phyloP scores from a whole-genome alignment of 2,329 filamentous ascomycete species.

The Biscogniauxia marginata region DNA sequence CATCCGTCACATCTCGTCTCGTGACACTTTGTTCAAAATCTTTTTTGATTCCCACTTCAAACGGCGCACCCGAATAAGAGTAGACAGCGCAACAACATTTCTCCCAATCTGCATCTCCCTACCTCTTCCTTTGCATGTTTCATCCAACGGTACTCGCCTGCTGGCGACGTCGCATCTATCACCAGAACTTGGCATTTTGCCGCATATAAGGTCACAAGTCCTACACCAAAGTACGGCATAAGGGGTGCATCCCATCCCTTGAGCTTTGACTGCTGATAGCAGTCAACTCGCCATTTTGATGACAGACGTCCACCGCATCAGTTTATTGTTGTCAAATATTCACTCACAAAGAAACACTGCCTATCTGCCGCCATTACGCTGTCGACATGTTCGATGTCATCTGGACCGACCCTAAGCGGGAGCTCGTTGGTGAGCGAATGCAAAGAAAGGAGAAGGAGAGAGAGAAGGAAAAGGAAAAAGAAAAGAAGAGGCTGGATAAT shows the following conservation, averaged over 20 bases:
- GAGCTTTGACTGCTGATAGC: slow-evolving; percentile 12
- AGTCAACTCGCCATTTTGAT: slow-evolving; percentile 6
- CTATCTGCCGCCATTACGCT: background rate
- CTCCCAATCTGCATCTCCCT: background rate
- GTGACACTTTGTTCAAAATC: too few species aligned
- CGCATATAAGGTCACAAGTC: background rate
- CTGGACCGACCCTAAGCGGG: slow-evolving; percentile 55
- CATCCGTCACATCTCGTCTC: too few species aligned
- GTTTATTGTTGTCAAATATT: background rate
- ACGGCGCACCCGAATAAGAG: too few species aligned
- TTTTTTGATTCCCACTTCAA: too few species aligned
- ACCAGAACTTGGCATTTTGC: background rate
- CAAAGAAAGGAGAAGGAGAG: slow-evolving; percentile 47
- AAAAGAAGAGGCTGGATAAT: slow-evolving; percentile 28
- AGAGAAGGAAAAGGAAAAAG: slow-evolving; percentile 32
- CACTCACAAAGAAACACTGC: background rate
- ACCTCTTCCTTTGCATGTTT: background rate
- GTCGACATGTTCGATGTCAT: slow-evolving; percentile 57
- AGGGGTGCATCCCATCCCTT: slow-evolving; percentile 1
- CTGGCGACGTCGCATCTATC: background rate
- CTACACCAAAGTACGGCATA: slow-evolving; percentile 1
- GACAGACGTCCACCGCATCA: background rate
- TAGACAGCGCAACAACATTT: too few species aligned
- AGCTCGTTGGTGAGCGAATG: slow-evolving; percentile 52
- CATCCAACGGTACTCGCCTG: background rate